Evolutionary conservation across 257 asterid genomes (phyloP).

Genomic region (Datura wrightii): DNA sequence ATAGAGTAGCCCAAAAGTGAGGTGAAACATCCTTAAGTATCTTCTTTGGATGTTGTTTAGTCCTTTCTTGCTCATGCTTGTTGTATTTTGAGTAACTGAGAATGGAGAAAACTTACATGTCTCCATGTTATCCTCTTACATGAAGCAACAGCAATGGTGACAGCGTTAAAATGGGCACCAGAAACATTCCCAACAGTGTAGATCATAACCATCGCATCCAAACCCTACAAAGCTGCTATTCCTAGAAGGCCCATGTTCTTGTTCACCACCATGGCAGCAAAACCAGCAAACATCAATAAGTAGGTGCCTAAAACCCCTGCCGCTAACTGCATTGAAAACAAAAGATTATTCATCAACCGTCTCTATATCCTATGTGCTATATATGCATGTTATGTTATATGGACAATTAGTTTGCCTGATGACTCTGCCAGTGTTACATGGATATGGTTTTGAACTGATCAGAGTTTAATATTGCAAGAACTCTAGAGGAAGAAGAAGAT

Average conservation of each 20-base stretch:
- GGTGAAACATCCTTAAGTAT: neutral
- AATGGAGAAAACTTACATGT: constrained; percentile 19
- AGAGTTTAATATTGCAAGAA: no score
- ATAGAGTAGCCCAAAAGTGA: neutral
- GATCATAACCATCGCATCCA: constrained; percentile 29
- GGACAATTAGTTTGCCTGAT: neutral
- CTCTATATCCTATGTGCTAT: neutral
- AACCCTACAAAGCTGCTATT: constrained; percentile 27
- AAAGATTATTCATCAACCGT: neutral
- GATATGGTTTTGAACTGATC: neutral
- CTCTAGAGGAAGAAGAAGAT: no score
- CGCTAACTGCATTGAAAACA: constrained; percentile 14
- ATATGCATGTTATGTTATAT: neutral
- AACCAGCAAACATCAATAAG: constrained; percentile 29
- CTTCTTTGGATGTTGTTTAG: neutral
- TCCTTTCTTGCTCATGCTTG: neutral
- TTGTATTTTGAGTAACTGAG: neutral
- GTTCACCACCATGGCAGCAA: constrained; percentile 30
- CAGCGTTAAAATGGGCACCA: constrained; percentile 35
- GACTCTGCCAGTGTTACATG: neutral
- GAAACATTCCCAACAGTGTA: constrained; percentile 29
- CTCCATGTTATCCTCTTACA: constrained; percentile 20
- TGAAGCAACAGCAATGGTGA: constrained; percentile 31
- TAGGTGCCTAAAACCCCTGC: constrained; percentile 36
- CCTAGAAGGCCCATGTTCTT: neutral